Percentiles rank a stretch among this genome's conserved stretches.
Conservation (phyloP, 495 filamentous ascomycete species). For the Tuber calosporum region DNA sequence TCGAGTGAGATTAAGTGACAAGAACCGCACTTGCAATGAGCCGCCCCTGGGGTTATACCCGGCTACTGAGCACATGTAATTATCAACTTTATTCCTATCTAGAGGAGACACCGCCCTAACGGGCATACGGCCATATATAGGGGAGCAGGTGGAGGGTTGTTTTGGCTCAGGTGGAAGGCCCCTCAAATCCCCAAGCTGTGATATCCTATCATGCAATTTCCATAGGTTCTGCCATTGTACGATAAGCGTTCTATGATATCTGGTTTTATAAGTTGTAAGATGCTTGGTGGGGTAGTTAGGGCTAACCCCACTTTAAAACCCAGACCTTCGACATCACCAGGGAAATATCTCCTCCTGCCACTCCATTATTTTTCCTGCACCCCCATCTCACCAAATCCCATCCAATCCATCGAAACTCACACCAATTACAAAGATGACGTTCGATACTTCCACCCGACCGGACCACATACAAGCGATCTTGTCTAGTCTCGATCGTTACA, state of each 20-base stretch:
- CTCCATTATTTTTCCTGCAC: neutral
- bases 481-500: slow-evolving; percentile 93
- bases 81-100: too few relatives aligned
- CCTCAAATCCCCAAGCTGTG: neutral
- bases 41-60: neutral
- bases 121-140: too few relatives aligned
- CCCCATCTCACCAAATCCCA: neutral
- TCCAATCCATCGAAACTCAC: neutral
- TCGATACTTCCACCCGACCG: slow-evolving; percentile 54
- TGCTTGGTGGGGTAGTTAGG: slow-evolving; percentile 1
- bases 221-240: neutral
- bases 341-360: neutral
- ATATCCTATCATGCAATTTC: neutral
- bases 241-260: too few relatives aligned
- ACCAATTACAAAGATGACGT: slow-evolving; percentile 28
- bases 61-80: neutral
- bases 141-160: neutral
- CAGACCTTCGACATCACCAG: neutral
- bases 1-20: neutral
- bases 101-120: too few relatives aligned
- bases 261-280: neutral
- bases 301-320: neutral
- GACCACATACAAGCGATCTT: slow-evolving; percentile 86
- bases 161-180: neutral
- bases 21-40: neutral